phyloP scores from a whole-genome alignment of 2,329 filamentous ascomycete species.

The Graphium sp. region DNA sequence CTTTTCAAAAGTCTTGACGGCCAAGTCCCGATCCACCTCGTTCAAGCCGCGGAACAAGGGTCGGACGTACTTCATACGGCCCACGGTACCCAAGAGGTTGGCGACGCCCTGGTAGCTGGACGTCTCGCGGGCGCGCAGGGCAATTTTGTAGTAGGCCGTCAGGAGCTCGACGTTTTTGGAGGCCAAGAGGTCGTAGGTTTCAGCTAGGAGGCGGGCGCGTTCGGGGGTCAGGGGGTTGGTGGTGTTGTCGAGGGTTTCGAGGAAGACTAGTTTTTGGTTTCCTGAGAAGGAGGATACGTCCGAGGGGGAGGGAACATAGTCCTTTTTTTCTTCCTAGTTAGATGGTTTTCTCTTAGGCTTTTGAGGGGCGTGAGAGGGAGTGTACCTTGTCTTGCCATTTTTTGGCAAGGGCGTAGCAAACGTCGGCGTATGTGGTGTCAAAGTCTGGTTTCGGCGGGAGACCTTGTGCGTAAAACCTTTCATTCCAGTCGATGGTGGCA shows the following conservation, averaged over 20 bases:
- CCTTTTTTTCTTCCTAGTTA: no score
- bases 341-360: slow-evolving; percentile 15
- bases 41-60: slow-evolving; percentile 66
- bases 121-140: slow-evolving; percentile 55
- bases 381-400: slow-evolving; percentile 56
- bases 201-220: slow-evolving; percentile 55
- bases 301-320: slow-evolving; percentile 44
- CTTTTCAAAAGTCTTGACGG: slow-evolving; percentile 69
- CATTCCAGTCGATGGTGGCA: slow-evolving; percentile 71
- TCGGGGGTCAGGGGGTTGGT: slow-evolving; percentile 43
- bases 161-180: slow-evolving; percentile 79
- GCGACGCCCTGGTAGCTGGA: slow-evolving; percentile 54
- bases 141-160: slow-evolving; percentile 63
- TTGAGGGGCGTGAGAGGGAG: slow-evolving; percentile 11
- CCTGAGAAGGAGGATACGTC: slow-evolving; percentile 65
- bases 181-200: slow-evolving; percentile 54
- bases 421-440: slow-evolving; percentile 72
- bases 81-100: slow-evolving; percentile 63
- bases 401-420: slow-evolving; percentile 65
- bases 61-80: slow-evolving; percentile 93
- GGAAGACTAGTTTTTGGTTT: slow-evolving; percentile 83
- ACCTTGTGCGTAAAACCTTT: slow-evolving; percentile 75
- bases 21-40: slow-evolving; percentile 56
- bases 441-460: slow-evolving; percentile 82
- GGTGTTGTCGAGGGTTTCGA: slow-evolving; percentile 61